These are phyloP conservation scores for Pseudovirgaria hyperparasitica DNA, from an alignment of 2,329 filamentous ascomycete species.

Conservation along the genomic window DNA sequence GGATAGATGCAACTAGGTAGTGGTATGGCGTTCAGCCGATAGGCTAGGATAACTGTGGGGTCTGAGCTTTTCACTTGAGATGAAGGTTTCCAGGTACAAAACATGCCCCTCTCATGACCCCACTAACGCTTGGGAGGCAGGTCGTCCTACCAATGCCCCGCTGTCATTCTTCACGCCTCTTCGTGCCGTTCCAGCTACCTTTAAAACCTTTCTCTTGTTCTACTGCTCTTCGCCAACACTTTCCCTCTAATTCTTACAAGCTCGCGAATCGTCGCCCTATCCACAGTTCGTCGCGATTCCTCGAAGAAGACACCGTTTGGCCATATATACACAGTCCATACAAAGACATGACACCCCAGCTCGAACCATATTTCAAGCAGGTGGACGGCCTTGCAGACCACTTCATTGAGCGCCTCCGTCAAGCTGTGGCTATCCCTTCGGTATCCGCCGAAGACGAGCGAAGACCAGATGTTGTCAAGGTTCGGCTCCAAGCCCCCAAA, in stretches of 20 bases:
- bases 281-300: constrained; percentile 2
- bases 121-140: no score
- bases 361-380: constrained; percentile 88
- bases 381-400: constrained; percentile 66
- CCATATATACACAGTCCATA: constrained; percentile 35
- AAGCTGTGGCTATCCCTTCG: constrained; percentile 93
- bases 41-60: no score
- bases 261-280: constrained; percentile 50
- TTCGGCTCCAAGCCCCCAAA: constrained; percentile 15
- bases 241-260: no score
- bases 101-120: no score
- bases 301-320: constrained; percentile 16
- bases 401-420: constrained; percentile 81
- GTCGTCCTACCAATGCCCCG: no score
- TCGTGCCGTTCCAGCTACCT: no score
- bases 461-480: constrained; percentile 79
- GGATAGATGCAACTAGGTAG: neutral
- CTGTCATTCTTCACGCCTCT: no score
- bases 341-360: constrained; percentile 69
- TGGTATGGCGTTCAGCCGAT: neutral
- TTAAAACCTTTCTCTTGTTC: no score
- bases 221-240: no score
- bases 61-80: no score
- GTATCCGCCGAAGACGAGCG: constrained; percentile 84
- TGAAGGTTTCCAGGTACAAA: no score